Base-by-base conservation (phyloP, 768 basidiomycete genomes). In the Mycena rebaudengoi region DNA sequence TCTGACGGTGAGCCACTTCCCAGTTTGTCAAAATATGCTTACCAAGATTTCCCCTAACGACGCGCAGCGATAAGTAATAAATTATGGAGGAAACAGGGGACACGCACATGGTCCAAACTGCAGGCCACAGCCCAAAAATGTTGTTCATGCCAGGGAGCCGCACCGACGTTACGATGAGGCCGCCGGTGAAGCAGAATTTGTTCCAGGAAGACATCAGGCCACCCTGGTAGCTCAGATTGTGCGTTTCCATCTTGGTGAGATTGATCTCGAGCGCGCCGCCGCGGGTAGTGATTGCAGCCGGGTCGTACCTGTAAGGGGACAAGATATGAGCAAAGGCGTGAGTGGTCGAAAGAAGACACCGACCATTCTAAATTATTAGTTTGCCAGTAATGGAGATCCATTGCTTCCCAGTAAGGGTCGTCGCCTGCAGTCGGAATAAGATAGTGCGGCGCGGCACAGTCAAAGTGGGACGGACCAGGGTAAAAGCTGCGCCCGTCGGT, bases 131-230 rank as follows among this genome's bases (percentile, higher is more conserved):
- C 14, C 60, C 51, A 16, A 51, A 59, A 2, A 59, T 78, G 23
- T 75, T 79, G 64, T 71, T 81, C 2, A 73, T 72, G 0, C 83
- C 83, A 4, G 84, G 83, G 1, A 85, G 64, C 11, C 60, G 70
- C 30, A 83, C 80, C 25, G 74, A 67, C 23, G 79, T 74, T 76
- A 87, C 91, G 46, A 92, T 82, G 50, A 91, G 75, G 32, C 92
- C 92, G 6, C 90, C 91, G 8, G 91, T 91, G 72, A 94, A 94
- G 73, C 91, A 95, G 66, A 96, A 88, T 76, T 89, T 88, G 73
- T 89, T 90, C 84, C 78, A 76, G 23, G 30, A 44, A 7, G 60
- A 30, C 44, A 68, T 60, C 67, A 70, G 66, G 21, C 50, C 69
- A 5, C 69, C 60, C 56, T 57, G 39, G 74, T 91, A 97, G 69